Conservation (phyloP, 2,329 filamentous ascomycete species). For the Macrophomina phaseolina region DNA sequence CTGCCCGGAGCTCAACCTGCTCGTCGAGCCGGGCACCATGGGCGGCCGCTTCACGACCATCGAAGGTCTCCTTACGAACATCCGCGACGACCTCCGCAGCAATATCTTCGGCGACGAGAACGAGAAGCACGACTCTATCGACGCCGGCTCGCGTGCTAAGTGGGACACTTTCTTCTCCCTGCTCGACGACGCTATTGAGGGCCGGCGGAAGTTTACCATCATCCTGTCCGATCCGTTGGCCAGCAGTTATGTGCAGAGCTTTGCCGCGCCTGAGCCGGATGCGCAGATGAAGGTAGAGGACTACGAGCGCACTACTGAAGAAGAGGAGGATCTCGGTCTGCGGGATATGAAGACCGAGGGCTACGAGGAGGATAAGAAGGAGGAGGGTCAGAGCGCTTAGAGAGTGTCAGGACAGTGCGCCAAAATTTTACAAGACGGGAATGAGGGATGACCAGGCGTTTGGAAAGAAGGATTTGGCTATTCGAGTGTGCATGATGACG, state of each 20-base stretch:
- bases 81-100: constrained; percentile 83
- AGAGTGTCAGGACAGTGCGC: not conserved
- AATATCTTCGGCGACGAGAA: constrained; percentile 73
- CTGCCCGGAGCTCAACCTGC: constrained; percentile 84
- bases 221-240: constrained; percentile 87
- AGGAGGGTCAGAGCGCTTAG: constrained; percentile 16
- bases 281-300: constrained; percentile 80
- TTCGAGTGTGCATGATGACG: not conserved
- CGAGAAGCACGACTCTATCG: constrained; percentile 73
- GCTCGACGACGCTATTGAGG: constrained; percentile 78
- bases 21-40: constrained; percentile 90
- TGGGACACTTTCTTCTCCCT: constrained; percentile 84
- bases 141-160: constrained; percentile 65
- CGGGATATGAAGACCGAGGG: constrained; percentile 91
- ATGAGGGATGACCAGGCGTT: constrained; percentile 5
- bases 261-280: constrained; percentile 79
- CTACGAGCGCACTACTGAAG: constrained; percentile 86
- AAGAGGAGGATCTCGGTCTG: constrained; percentile 91
- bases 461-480: not conserved
- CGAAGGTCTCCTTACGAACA: constrained; percentile 89
- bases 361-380: constrained; percentile 55
- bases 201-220: constrained; percentile 80
- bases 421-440: not conserved
- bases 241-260: constrained; percentile 90
- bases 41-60: constrained; percentile 97